Percentiles rank a stretch among this genome's conserved stretches.
These are phyloP conservation scores for Garcileccinum viscosum DNA, from an alignment of 1,284 basidiomycete species.

Conservation along the genomic window DNA sequence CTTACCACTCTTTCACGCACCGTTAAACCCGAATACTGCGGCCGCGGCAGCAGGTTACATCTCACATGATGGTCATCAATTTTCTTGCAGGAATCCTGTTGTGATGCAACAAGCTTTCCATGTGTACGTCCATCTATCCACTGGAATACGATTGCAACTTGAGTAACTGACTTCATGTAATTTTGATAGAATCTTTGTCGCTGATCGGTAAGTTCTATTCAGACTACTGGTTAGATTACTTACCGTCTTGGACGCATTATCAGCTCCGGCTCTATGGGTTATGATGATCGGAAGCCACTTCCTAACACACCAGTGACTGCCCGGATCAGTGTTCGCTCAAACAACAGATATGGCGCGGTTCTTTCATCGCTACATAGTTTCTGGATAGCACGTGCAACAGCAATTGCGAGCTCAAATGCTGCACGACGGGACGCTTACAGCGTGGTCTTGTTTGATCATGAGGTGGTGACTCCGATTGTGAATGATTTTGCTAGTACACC, in stretches of 20 bases:
- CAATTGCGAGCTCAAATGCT: constrained; percentile 36
- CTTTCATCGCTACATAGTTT: constrained; percentile 60
- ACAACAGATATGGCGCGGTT: constrained; percentile 65
- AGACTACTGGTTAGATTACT: not conserved
- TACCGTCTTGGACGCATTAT: not conserved
- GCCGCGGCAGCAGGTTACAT: constrained; percentile 51
- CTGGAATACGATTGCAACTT: not conserved
- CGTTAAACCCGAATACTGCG: constrained; percentile 37
- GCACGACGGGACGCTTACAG: constrained; percentile 62
- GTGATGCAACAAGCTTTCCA: constrained; percentile 47
- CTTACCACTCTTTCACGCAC: constrained; percentile 59
- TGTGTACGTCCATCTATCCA: constrained; percentile 20
- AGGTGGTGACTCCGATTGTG: constrained; percentile 33
- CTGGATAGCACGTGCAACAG: constrained; percentile 58
- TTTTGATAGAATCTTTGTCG: constrained; percentile 34
- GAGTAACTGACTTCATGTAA: constrained; percentile 8
- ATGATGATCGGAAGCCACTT: constrained; percentile 50
- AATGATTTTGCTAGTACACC: constrained; percentile 61
- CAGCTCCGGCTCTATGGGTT: constrained; percentile 61
- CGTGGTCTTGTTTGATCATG: constrained; percentile 56
- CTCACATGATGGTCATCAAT: constrained; percentile 55
- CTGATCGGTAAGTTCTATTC: constrained; percentile 24
- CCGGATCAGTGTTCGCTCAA: constrained; percentile 42
- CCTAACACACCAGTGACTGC: constrained; percentile 50
- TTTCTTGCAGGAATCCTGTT: constrained; percentile 60